Evolutionary conservation across 2,329 filamentous ascomycete genomes (phyloP), one percentile per base, ranked within the genome.

Genomic region (Neocatenulostroma microsporum): DNA sequence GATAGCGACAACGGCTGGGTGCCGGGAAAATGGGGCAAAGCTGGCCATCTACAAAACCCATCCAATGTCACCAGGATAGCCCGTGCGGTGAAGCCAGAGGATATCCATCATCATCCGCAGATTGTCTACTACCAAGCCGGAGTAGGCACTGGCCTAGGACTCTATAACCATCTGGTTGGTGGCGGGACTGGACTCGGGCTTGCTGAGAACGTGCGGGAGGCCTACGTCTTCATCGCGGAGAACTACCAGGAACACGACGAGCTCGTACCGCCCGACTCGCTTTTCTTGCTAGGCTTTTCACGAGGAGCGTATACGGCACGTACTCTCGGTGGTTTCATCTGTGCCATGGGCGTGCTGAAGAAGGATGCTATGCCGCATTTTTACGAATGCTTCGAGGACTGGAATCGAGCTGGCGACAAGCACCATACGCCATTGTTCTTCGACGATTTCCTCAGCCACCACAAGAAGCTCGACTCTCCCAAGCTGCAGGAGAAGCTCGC

Each of bases 221-320:
- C 74, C 2, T 81, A 81, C 50, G 66, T 70, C 4, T 80, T 78
- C 49, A 61, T 80, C 2, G 77, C 73, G 37, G 69, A 72, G 47
- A 80, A 80, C 56, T 79, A 78, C 48, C 43, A 52, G 6, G 47
- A 51, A 12, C 46, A 55, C 14, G 47, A 54, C 26, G 30, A 45
- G 13, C 41, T 53, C 17, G 50, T 51, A 34, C 37, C 47, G 3
- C 50, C 50, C 3, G 66, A 68, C 33, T 62, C 63, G 9, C 66
- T 69, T 27, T 68, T 62, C 48, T 45, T 69, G 3, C 55, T 68
- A 21, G 66, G 66, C 2, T 68, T 67, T 46, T 66, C 62, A 5
- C 54, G 66, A 25, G 65, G 66, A n/a, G 60, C 66, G 1, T 69
- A 61, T 40, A 69, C 62, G 0, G 60, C 61, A 19, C 58, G 64